Percentiles rank a stretch among this genome's conserved stretches.
phyloP scores from a whole-genome alignment of 768 basidiomycete species.

The Lentinula raphanica region DNA sequence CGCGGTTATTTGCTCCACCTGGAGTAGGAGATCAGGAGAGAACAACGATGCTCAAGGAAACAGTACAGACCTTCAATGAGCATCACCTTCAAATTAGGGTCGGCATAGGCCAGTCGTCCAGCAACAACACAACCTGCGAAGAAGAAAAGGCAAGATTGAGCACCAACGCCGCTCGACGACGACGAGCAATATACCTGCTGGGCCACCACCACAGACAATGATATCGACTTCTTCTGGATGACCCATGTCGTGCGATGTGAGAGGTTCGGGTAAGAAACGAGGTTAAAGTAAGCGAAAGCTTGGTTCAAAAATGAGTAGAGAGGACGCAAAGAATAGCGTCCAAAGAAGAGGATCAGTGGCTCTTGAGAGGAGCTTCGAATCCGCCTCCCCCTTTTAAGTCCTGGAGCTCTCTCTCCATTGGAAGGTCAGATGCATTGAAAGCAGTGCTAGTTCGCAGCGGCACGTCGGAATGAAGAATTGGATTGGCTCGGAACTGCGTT shows the following conservation, averaged over 20 bases:
- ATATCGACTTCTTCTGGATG: conserved; percentile 59
- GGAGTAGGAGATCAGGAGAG: neutral
- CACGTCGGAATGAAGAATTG: neutral
- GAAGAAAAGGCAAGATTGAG: neutral
- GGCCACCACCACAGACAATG: conserved; percentile 66
- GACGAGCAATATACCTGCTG: conserved; percentile 37
- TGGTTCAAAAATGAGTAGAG: neutral
- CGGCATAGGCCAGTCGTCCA: conserved; percentile 64
- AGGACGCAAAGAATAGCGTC: too few species aligned
- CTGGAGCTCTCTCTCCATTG: neutral
- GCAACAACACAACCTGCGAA: conserved; percentile 58
- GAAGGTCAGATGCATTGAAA: neutral
- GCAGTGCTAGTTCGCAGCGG: neutral
- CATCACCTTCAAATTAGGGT: conserved; percentile 70
- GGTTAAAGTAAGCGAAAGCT: neutral
- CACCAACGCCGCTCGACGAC: neutral
- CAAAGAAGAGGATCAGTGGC: neutral
- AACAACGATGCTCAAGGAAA: neutral
- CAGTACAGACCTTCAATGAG: conserved; percentile 55
- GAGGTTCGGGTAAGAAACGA: neutral
- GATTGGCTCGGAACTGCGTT: neutral
- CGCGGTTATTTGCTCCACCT: conserved; percentile 68
- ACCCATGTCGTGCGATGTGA: neutral
- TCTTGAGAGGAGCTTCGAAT: neutral
- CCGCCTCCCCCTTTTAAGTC: neutral